A percentile compares a stretch with the other conserved stretches of the same genome.
Evolutionary conservation across 345 rosid species (phyloP).

Genomic region (Cardamine occulta): DNA sequence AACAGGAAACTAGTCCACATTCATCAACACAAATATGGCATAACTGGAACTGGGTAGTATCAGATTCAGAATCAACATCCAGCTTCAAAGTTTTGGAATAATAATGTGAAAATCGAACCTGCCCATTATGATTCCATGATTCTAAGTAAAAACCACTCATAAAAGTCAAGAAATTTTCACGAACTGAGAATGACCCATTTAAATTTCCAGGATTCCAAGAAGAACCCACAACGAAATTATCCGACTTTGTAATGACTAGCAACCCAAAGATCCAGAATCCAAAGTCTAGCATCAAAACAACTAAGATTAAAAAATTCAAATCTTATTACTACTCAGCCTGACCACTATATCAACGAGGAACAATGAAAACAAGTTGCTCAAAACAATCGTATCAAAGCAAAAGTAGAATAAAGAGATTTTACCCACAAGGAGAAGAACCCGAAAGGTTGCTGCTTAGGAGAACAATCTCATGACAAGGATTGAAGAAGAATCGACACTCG

Average conservation of each 20-base stretch:
- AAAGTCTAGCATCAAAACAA: slow-evolving; percentile 24
- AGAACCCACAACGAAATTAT: slow-evolving; percentile 2
- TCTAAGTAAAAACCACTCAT: not conserved
- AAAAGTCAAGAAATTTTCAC: not conserved
- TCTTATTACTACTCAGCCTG: not conserved
- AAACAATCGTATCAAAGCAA: slow-evolving; percentile 24
- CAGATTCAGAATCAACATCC: not conserved
- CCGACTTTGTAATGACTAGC: slow-evolving; percentile 10
- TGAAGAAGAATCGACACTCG: slow-evolving; percentile 32
- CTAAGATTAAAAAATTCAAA: slow-evolving; percentile 43
- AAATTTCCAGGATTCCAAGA: slow-evolving; percentile 8
- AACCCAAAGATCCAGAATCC: slow-evolving; percentile 28
- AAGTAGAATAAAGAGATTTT: slow-evolving; percentile 34
- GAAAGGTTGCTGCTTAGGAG: slow-evolving; percentile 18
- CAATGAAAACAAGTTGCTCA: slow-evolving; percentile 11
- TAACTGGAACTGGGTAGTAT: not conserved
- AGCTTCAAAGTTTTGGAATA: not conserved
- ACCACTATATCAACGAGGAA: not conserved
- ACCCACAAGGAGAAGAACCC: slow-evolving; percentile 29
- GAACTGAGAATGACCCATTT: not conserved
- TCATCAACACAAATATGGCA: not conserved
- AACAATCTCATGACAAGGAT: slow-evolving; percentile 23
- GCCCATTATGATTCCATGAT: not conserved
- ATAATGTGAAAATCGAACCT: not conserved
- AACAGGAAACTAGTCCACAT: not conserved